Percentiles rank a stretch among this genome's conserved stretches.
These are phyloP conservation scores for Apostasia shenzhenica DNA, from an alignment of 106 monocot species.

Conservation along the genomic window DNA sequence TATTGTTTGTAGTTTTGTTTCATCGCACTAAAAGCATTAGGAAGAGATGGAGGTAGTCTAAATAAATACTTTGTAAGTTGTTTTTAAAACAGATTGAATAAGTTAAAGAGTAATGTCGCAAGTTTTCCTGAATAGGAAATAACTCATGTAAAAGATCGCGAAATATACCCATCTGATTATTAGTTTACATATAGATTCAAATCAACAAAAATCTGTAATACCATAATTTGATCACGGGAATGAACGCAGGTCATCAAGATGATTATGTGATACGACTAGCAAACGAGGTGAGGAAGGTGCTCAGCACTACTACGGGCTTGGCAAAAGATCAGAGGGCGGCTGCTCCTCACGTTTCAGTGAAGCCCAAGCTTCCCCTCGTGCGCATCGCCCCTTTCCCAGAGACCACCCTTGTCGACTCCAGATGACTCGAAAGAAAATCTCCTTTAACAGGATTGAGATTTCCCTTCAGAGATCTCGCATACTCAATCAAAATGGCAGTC, in stretches of 20 bases:
- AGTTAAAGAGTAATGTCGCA: no score
- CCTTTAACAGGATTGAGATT: neutral
- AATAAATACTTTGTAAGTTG: no score
- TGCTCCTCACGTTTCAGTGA: neutral
- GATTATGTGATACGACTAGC: slow-evolving; percentile 46
- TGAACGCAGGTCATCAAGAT: slow-evolving; percentile 51
- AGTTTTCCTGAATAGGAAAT: no score
- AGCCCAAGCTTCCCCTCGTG: neutral
- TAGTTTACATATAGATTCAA: neutral
- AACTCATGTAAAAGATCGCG: no score
- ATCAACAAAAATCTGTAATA: neutral
- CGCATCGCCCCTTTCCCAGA: neutral
- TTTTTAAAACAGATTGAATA: no score
- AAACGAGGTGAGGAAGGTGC: slow-evolving; percentile 56
- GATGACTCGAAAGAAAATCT: neutral
- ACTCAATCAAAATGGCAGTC: neutral
- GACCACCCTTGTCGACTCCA: neutral
- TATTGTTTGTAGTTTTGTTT: no score
- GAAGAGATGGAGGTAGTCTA: no score
- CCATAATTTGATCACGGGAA: neutral
- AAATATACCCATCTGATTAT: no score
- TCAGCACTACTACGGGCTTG: slow-evolving; percentile 6
- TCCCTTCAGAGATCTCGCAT: neutral
- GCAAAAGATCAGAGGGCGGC: slow-evolving; percentile 1
- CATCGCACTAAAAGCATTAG: no score